Evolutionary conservation across 129 eudicot genomes (phyloP), one percentile per base, ranked within the genome.

Genomic region (Sambucus nigra): DNA sequence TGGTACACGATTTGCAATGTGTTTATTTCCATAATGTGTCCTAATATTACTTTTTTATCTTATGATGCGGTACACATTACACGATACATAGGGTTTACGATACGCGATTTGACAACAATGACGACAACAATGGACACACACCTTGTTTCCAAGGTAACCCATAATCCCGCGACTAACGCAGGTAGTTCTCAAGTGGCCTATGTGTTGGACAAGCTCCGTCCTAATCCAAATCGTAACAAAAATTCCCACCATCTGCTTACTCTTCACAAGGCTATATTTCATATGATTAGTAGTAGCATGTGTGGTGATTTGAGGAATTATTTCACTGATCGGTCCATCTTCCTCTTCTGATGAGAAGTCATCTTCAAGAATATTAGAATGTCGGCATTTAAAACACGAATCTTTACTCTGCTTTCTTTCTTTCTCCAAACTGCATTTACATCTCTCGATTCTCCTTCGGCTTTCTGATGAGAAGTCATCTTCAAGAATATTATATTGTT

Each of bases 161-260:
- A 81, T 64, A 23, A 76, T 73, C 59, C 89, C 89, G 32, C 84
- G 80, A 67, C 81, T 70, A 63, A 81, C 70, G 72, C 77, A 77
- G 46, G 81, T 73, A 38, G 78, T 64, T 73, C 83, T 73, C 60
- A 81, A 63, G 64, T 81, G 84, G 55, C 81, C 63, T 25, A 77
- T 70, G 55, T 73, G 63, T 27, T 70, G 81, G 64, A 76, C 68
- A 63, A 81, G 84, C 76, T 81, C 89, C 65, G 50, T 73, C 62
- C 58, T 76, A 13, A 71, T 84, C 89, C 89, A 81, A n/a, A 81
- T 70, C 0, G 81, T 73, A 24, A 81, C 73, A 33, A 81, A 81
- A 12, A 81, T 76, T 27, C 89, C 89, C 45, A 81, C 89, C 89
- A 81, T 81, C 50, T 81, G 89, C 70, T 81, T 81, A 76, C 89